Conservation (phyloP, 2,329 filamentous ascomycete genomes). For the Gremmenia infestans region DNA sequence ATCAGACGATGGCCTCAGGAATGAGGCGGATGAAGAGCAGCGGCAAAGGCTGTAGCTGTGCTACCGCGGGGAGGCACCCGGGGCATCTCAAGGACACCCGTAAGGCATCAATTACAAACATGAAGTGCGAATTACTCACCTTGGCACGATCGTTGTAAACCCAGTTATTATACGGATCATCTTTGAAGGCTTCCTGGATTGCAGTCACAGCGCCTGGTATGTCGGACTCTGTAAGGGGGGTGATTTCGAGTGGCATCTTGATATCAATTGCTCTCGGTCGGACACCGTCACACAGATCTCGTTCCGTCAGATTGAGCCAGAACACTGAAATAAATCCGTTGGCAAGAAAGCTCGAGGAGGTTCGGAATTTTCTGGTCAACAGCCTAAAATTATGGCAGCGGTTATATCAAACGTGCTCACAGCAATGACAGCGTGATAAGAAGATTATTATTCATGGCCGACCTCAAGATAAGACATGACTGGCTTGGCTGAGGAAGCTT, state of each 20-base stretch:
- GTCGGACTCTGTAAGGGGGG: slow-evolving; percentile 50
- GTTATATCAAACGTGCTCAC: no score
- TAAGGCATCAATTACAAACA: neutral
- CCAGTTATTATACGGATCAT: slow-evolving; percentile 65
- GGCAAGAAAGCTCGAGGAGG: neutral
- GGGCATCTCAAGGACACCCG: neutral
- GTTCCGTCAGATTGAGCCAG: neutral
- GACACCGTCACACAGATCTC: neutral
- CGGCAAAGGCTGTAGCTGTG: slow-evolving; percentile 4
- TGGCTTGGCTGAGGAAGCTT: no score
- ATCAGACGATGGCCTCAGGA: neutral
- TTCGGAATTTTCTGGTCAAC: neutral
- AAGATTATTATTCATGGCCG: no score
- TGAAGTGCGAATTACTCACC: slow-evolving; percentile 33
- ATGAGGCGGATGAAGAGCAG: neutral
- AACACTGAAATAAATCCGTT: neutral
- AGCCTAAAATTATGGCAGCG: neutral
- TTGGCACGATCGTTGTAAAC: slow-evolving; percentile 54
- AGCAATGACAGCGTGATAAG: no score
- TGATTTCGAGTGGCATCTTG: slow-evolving; percentile 49
- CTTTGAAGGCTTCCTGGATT: slow-evolving; percentile 60
- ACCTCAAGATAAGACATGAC: no score
- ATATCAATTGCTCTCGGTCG: neutral
- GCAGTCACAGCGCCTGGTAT: slow-evolving; percentile 60
- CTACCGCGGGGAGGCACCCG: neutral